phyloP scores from a whole-genome alignment of 371 early-diverging fungal species.

The Mucor saturninus region DNA sequence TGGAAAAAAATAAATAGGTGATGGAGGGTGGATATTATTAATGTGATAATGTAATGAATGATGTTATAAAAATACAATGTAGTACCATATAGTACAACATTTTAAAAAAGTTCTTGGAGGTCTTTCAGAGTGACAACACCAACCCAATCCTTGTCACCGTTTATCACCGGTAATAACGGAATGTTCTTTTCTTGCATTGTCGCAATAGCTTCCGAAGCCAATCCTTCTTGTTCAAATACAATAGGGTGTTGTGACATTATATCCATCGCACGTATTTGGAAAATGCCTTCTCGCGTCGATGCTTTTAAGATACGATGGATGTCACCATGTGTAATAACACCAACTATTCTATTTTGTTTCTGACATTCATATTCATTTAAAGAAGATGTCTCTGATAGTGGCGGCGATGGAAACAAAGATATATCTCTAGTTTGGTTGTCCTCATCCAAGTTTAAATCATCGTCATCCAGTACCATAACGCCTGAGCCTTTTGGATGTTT shows the following conservation, averaged over 20 bases:
- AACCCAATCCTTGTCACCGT: conserved; percentile 30
- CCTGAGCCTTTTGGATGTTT: conserved; percentile 44
- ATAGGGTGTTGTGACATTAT: conserved; percentile 46
- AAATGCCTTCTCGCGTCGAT: conserved; percentile 39
- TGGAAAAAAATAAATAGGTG: too few species aligned
- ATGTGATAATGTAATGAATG: too few species aligned
- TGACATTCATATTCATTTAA: conserved; percentile 17
- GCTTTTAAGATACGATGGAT: conserved; percentile 44
- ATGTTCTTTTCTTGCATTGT: conserved; percentile 37
- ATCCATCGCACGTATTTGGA: conserved; percentile 43
- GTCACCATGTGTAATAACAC: conserved; percentile 52
- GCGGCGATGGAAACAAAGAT: conserved; percentile 31
- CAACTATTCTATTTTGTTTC: conserved; percentile 25
- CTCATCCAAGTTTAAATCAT: not conserved
- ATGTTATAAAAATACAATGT: too few species aligned
- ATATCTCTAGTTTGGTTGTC: not conserved
- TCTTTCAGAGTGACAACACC: conserved; percentile 53
- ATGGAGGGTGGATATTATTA: too few species aligned
- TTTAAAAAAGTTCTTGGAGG: conserved; percentile 50
- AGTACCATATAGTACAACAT: too few species aligned
- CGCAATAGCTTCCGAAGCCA: conserved; percentile 46
- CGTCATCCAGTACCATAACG: conserved; percentile 44
- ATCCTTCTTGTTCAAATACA: conserved; percentile 30
- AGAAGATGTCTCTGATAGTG: conserved; percentile 32
- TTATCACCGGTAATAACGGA: conserved; percentile 46